A percentile compares a stretch with the other conserved stretches of the same genome.
These are phyloP conservation scores for Candida pseudofarinosa DNA, from an alignment of 805 yeast genomes.

Conservation along the genomic window DNA sequence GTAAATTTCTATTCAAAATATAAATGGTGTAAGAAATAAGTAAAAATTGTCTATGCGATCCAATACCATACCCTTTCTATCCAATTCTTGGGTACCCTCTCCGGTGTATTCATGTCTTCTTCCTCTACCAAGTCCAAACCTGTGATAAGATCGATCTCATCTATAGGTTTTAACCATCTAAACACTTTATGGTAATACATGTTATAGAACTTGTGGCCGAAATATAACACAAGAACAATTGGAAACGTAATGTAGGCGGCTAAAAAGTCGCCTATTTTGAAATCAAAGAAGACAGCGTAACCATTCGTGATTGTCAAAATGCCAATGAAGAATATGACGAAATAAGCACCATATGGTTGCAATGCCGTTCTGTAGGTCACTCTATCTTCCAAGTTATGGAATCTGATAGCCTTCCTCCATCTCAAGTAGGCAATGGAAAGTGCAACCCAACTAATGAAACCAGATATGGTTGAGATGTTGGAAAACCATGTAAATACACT, in stretches of 20 bases:
- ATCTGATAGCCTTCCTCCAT: conserved; percentile 60
- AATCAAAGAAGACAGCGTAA: conserved; percentile 60
- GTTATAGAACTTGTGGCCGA: conserved; percentile 53
- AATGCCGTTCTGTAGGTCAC: conserved; percentile 53
- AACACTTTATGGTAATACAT: conserved; percentile 21
- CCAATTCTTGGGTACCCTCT: conserved; percentile 36
- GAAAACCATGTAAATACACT: conserved; percentile 62
- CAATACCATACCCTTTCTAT: conserved; percentile 47
- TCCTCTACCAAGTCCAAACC: conserved; percentile 61
- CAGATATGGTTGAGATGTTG: conserved; percentile 62
- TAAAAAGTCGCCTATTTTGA: conserved; percentile 54
- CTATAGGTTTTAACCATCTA: conserved; percentile 46
- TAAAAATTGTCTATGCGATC: conserved; percentile 36
- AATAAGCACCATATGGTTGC: conserved; percentile 58
- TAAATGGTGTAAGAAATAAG: neutral
- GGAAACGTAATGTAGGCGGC: conserved; percentile 73
- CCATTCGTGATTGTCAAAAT: conserved; percentile 69
- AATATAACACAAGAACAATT: conserved; percentile 47
- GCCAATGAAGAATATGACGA: conserved; percentile 45
- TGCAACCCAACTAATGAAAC: conserved; percentile 61
- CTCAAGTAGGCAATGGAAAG: conserved; percentile 52
- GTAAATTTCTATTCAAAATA: neutral
- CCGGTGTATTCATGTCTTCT: conserved; percentile 38
- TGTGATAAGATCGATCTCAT: conserved; percentile 55
- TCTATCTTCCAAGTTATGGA: conserved; percentile 50